These are phyloP conservation scores for Laguncularia racemosa DNA, from an alignment of 345 rosid species.

Conservation along the genomic window DNA sequence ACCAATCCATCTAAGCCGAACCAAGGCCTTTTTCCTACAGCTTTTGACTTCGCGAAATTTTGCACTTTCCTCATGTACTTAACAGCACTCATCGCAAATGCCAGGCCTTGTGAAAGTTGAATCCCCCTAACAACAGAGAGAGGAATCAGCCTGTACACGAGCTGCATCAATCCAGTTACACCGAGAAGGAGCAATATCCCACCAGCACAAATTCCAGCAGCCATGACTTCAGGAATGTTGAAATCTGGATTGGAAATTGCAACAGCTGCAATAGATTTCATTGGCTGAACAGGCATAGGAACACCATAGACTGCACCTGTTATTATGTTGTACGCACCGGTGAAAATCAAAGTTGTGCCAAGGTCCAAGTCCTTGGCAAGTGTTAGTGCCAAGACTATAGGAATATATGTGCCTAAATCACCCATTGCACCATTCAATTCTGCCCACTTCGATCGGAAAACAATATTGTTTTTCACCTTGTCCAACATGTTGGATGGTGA, in stretches of 20 bases:
- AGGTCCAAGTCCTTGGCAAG: conserved; percentile 68
- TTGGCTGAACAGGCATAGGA: conserved; percentile 94
- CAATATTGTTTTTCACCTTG: conserved; percentile 37
- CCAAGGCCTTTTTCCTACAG: conserved; percentile 52
- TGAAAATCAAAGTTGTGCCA: conserved; percentile 75
- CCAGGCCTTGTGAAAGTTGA: conserved; percentile 74
- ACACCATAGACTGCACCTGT: conserved; percentile 74
- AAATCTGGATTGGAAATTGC: conserved; percentile 51
- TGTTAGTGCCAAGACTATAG: conserved; percentile 73
- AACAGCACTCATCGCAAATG: conserved; percentile 72
- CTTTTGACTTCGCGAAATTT: conserved; percentile 56
- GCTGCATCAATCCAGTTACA: conserved; percentile 67
- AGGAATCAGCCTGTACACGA: conserved; percentile 55
- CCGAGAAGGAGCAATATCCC: conserved; percentile 58
- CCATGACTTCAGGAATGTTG: conserved; percentile 72
- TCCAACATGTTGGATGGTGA: conserved; percentile 18
- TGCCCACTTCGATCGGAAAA: conserved; percentile 47
- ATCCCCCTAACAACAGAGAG: conserved; percentile 73
- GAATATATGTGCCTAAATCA: conserved; percentile 81
- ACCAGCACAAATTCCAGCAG: conserved; percentile 67
- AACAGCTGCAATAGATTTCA: conserved; percentile 78
- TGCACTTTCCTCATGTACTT: conserved; percentile 60
- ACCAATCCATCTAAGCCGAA: conserved; percentile 74
- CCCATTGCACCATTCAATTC: conserved; percentile 89
- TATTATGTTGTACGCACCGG: conserved; percentile 58